phyloP scores from a whole-genome alignment of 1,139 yeast species.

The Debaryomyces psychrophilus region DNA sequence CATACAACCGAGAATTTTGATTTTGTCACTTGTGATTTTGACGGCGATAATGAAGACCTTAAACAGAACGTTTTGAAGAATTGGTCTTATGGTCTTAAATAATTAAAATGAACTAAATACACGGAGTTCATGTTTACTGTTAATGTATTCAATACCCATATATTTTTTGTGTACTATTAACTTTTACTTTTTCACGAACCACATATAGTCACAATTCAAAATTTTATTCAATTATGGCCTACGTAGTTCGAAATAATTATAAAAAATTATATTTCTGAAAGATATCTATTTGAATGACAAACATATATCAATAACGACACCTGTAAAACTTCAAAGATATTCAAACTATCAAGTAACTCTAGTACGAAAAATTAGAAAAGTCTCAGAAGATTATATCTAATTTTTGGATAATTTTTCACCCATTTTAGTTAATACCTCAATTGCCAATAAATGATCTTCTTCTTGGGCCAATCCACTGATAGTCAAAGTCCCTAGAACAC shows the following conservation, averaged over 20 bases:
- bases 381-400: neutral
- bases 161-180: neutral
- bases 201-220: no score
- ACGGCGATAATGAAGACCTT: constrained; percentile 3
- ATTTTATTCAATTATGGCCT: no score
- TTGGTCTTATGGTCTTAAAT: constrained; percentile 2
- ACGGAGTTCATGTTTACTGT: no score
- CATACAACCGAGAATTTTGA: constrained; percentile 13
- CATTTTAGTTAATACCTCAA: constrained; percentile 20
- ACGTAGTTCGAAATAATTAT: no score
- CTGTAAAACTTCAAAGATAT: no score
- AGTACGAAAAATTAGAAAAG: neutral
- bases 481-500: constrained; percentile 57
- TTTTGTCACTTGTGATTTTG: constrained; percentile 18
- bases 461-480: constrained; percentile 59
- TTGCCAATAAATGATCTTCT: constrained; percentile 49
- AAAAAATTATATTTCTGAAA: no score
- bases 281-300: no score
- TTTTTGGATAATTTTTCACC: neutral
- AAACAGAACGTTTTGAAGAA: neutral
- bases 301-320: no score
- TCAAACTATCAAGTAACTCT: no score
- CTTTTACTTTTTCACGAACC: no score
- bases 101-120: neutral
- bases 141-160: neutral